These are phyloP conservation scores for Colletotrichum acutatum DNA, from an alignment of 2,329 filamentous ascomycete species.

Conservation along the genomic window DNA sequence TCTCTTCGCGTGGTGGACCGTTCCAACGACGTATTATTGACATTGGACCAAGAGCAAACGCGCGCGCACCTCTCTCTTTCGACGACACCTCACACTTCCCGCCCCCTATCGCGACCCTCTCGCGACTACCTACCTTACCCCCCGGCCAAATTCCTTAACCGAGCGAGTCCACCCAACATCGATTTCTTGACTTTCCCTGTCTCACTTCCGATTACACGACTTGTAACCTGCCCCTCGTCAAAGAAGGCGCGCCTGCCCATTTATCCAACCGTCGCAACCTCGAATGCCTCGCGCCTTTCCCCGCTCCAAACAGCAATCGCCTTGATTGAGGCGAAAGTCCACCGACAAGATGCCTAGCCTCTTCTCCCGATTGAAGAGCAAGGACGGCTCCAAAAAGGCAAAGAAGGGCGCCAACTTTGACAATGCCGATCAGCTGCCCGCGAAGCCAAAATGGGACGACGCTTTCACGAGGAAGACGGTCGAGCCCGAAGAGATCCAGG, in stretches of 20 bases:
- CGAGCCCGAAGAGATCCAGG: conserved; percentile 89
- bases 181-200: conserved; percentile 13
- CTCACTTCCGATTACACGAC: conserved; percentile 13
- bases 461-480: conserved; percentile 86
- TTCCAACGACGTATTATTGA: conserved; percentile 29
- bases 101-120: conserved; percentile 11
- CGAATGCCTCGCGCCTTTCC: conserved; percentile 25
- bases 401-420: conserved; percentile 73
- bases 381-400: conserved; percentile 73
- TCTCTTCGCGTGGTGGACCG: conserved; percentile 10
- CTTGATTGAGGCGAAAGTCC: conserved; percentile 13
- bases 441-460: conserved; percentile 86
- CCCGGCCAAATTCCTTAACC: conserved; percentile 6
- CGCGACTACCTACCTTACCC: conserved; percentile 7
- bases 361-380: conserved; percentile 77
- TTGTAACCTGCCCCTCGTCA: conserved; percentile 13
- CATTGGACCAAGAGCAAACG: conserved; percentile 25
- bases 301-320: conserved; percentile 15
- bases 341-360: conserved; percentile 63
- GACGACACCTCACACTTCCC: conserved; percentile 13
- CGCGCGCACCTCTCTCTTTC: conserved; percentile 12
- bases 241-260: conserved; percentile 9
- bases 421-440: conserved; percentile 62
- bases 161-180: conserved; percentile 4
- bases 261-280: conserved; percentile 9